Evolutionary conservation across 73 alveolate species (phyloP), one percentile per base, ranked within the genome.

Genomic region (Paramecium pentaurelia): DNA sequence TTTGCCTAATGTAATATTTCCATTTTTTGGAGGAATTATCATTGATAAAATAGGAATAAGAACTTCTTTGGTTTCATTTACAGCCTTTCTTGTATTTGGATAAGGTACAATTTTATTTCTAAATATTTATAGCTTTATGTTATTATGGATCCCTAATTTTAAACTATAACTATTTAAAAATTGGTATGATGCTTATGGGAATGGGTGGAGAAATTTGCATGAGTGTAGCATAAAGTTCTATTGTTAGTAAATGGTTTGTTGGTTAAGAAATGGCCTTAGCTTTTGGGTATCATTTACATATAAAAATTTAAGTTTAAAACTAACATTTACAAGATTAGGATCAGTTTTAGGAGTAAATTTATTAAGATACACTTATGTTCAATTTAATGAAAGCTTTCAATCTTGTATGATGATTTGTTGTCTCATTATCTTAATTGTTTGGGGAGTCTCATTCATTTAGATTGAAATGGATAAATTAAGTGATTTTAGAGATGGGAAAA

Each of bases 261-360:
- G 99, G 99, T 20, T 95, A 96, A 71, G 99, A 97, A 93, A 93
- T 96, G 64, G 93, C 99, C 2, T 93, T 97, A 88, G 99, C 99
- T 2, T 95, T 98, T 87, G 99, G 98, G 40, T 51, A 96, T 60
- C 86, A 96, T 36, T 86, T 96, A 36, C 77, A 95, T 37, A 64
- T 96, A 51, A 22, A 14, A 59, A 22, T 64, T 34, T 27, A 27
- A 64, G 83, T 20, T 34, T 64, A 30, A 64, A 64, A 64, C 10
- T 64, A 64, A 64, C 83, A 22, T 64, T 64, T 27, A 58, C 98
- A 1, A 92, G 98, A 73, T 93, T 96, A 22, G 99, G 98, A 18
- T 77, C 95, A 77, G 98, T 96, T 36, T 49, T 96, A 49, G 93
- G 93, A 12, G 45, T 58, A 30, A 58, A 58, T 47, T 36, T 86